Evolutionary conservation across 441 rosid species (phyloP), one percentile per base, ranked within the genome.

Genomic region (Daphne laureola): DNA sequence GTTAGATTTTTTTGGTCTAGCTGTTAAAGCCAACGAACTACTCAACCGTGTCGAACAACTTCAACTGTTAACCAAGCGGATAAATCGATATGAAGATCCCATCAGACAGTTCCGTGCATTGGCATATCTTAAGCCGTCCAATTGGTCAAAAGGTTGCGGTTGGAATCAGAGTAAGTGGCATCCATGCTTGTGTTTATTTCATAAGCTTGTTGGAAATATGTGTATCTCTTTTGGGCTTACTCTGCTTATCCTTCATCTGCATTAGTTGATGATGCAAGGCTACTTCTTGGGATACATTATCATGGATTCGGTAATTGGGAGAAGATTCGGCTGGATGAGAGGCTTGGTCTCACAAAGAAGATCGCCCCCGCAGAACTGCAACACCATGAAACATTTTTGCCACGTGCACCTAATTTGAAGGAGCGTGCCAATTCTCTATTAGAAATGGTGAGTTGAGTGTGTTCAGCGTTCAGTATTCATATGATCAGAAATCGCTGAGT

Each of bases 261-360:
- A 21, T 53, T 61, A 94, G 99, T 87, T 53, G 99, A 94, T 72
- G 99, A 94, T 84, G 94, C 99, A 31, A 84, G 96, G 80, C 74
- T 94, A 80, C 99, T 94, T 63, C 76, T 94, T 76, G 99, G 99
- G 66, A 71, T 90, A 65, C 73, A 79, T 62, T 78, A 75, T 76
- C 85, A 94, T 77, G 99, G 99, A 51, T 94, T 90, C 67, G 95
- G 99, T 41, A 94, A 81, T 71, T 94, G 99, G 99, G 99, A 94
- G 73, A 86, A 80, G 75, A 87, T 90, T 67, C 76, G 99, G 72
- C 67, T 87, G 76, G 98, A 94, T 73, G 95, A 80, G 53, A 77
- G 80, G 67, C 95, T 94, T 63, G 91, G 99, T 57, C 98, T 94
- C 64, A 66, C 73, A 0, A 94, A 87, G 78, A 94, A 94, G 88